phyloP scores from a whole-genome alignment of 2,329 filamentous ascomycete genomes.

The Didymella pomorum region DNA sequence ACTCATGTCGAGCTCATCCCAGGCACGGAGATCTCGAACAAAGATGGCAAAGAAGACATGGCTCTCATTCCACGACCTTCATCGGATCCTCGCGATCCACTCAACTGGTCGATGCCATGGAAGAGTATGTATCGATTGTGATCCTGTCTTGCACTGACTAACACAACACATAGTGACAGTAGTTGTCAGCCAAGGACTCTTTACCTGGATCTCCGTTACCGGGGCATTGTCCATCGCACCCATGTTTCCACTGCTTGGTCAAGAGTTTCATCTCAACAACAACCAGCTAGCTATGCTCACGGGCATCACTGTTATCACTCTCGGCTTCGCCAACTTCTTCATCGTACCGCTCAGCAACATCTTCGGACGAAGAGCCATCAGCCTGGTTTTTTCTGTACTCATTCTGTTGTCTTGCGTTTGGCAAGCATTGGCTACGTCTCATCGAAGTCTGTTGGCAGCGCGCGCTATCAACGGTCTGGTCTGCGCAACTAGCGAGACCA shows the following conservation, averaged over 20 bases:
- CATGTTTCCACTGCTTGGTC: slow-evolving; percentile 54
- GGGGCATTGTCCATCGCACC: slow-evolving; percentile 55
- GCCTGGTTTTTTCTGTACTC: slow-evolving; percentile 52
- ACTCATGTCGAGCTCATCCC: slow-evolving; percentile 34
- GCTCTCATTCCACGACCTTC: slow-evolving; percentile 43
- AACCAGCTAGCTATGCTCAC: slow-evolving; percentile 53
- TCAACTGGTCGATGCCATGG: slow-evolving; percentile 49
- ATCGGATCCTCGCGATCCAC: slow-evolving; percentile 45
- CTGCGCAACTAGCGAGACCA: slow-evolving; percentile 55
- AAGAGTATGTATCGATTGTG: slow-evolving; percentile 36
- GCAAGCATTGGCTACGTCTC: slow-evolving; percentile 54
- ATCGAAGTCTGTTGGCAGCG: slow-evolving; percentile 54
- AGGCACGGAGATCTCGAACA: slow-evolving; percentile 41
- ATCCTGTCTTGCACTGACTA: not conserved
- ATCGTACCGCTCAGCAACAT: slow-evolving; percentile 56
- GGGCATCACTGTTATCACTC: slow-evolving; percentile 55
- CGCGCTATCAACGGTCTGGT: slow-evolving; percentile 55
- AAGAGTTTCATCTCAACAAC: slow-evolving; percentile 53
- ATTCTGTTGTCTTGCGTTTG: slow-evolving; percentile 55
- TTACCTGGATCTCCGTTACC: slow-evolving; percentile 55
- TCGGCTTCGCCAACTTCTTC: slow-evolving; percentile 56
- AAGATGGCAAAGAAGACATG: slow-evolving; percentile 34
- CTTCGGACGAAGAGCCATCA: slow-evolving; percentile 53
- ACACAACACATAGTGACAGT: slow-evolving; percentile 37
- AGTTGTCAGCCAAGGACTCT: slow-evolving; percentile 51